Base-by-base conservation (phyloP, 306 rosid species). In the Quercus gilva region DNA sequence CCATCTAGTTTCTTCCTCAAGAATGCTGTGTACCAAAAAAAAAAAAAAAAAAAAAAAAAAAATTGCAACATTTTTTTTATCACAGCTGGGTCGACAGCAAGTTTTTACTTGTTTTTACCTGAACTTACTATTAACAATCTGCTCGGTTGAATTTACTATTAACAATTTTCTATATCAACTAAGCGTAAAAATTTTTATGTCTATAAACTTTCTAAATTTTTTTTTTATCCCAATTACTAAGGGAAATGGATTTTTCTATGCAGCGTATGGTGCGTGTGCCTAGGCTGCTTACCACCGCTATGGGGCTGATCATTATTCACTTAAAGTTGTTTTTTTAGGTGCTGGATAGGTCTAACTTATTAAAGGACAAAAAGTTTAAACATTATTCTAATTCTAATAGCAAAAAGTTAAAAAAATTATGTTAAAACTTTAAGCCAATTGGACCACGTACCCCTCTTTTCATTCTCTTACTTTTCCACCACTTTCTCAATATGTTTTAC, bases 311-410 rank as follows among this genome's bases (percentile, higher is more conserved):
- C 2, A 51, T 73, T 37, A 37, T 55, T 43, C 53, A 69, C 14
- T 18, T 61, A 53, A 41, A 82, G 70, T 69, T 53, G 57, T 75
- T 11, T 51, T 51, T 51, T 29, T 31, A 12, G 67, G 53, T 57
- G 9, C 26, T 10, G 49, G 69, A 60, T 65, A 49, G 35, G 20
- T 63, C 55, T 13, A 12, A 67, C 43, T 71, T 58, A 55, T 29
- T 26, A 3, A 76, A 79, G 67, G 86, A 81, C 81, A 83, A 81
- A 83, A 85, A 81, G 81, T 58, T 53, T 49, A 1, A 56, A 12
- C 70, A 71, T 49, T 41, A 61, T 55, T 65, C 8, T 56, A 65
- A 14, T 0, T 20, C 19, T 13, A 53, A 35, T 19, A 13, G 10
- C 9, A 26, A 43, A 15, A 70, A 52, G 13, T 9, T 3, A 13